These are phyloP conservation scores for Pseudopithomyces maydicus DNA, from an alignment of 2,329 filamentous ascomycete species.

Conservation along the genomic window DNA sequence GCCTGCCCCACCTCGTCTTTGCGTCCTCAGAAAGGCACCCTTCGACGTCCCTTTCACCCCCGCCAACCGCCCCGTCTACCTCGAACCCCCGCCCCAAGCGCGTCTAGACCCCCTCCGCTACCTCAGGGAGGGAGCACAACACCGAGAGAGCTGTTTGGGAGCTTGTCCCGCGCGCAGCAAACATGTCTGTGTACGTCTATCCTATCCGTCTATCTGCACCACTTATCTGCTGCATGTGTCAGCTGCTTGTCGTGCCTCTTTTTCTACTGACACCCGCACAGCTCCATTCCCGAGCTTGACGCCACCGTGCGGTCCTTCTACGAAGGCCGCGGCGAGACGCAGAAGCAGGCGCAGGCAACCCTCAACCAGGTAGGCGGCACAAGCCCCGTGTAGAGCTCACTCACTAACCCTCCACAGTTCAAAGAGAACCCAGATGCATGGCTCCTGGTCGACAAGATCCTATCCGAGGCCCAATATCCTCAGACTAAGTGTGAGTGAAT, in stretches of 20 bases:
- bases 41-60: conserved; percentile 23
- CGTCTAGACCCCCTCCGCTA: conserved; percentile 18
- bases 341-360: conserved; percentile 93
- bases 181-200: conserved; percentile 61
- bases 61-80: conserved; percentile 17
- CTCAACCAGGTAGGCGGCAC: conserved; percentile 78
- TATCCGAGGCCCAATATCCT: conserved; percentile 88
- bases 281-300: conserved; percentile 89
- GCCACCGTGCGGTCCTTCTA: conserved; percentile 95
- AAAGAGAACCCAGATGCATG: conserved; percentile 98
- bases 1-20: conserved; percentile 42
- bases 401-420: conserved; percentile 66
- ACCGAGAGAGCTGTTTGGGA: conserved; percentile 35
- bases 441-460: conserved; percentile 96
- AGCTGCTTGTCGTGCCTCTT: background rate
- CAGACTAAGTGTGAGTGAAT: conserved; percentile 86
- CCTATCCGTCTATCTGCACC: background rate
- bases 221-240: background rate
- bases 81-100: conserved; percentile 7
- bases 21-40: conserved; percentile 33
- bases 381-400: background rate
- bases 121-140: conserved; percentile 25
- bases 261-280: background rate
- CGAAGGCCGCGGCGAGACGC: conserved; percentile 93
- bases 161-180: conserved; percentile 41